These are phyloP conservation scores for Xylariales sp. DNA, from an alignment of 2,329 filamentous ascomycete species.

Conservation along the genomic window DNA sequence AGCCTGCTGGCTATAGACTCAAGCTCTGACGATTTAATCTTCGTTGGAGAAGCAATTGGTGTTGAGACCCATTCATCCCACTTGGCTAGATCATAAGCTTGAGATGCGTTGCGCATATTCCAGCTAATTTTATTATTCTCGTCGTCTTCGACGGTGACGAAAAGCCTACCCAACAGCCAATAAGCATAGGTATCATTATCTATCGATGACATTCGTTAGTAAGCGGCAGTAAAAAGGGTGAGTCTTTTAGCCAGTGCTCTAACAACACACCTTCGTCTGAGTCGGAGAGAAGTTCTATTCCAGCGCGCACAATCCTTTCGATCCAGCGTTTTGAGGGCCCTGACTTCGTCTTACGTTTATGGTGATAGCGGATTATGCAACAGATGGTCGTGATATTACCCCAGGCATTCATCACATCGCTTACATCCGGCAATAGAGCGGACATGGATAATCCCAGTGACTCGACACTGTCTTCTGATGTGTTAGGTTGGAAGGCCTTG, in stretches of 20 bases:
- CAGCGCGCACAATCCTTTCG: slow-evolving; percentile 40
- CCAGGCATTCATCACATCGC: slow-evolving; percentile 38
- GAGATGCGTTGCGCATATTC: slow-evolving; percentile 44
- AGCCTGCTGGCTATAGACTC: slow-evolving; percentile 21
- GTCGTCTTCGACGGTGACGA: slow-evolving; percentile 42
- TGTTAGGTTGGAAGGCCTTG: slow-evolving; percentile 41
- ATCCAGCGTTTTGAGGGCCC: slow-evolving; percentile 39
- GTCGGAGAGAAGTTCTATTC: slow-evolving; percentile 48
- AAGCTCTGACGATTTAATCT: not conserved
- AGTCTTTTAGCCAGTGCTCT: not conserved
- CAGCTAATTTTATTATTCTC: slow-evolving; percentile 42
- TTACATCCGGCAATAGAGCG: slow-evolving; percentile 42
- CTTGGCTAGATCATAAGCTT: slow-evolving; percentile 37
- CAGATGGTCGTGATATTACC: slow-evolving; percentile 41
- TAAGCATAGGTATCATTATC: slow-evolving; percentile 48
- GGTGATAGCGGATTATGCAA: slow-evolving; percentile 47
- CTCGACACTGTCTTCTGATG: slow-evolving; percentile 39
- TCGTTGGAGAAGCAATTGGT: slow-evolving; percentile 30
- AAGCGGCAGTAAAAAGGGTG: not conserved
- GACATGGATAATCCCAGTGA: slow-evolving; percentile 41
- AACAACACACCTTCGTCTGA: slow-evolving; percentile 40
- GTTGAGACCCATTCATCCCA: slow-evolving; percentile 46
- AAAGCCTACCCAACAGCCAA: slow-evolving; percentile 42
- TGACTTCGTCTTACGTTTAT: slow-evolving; percentile 41
- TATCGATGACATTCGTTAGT: slow-evolving; percentile 11